phyloP scores from a whole-genome alignment of 306 rosid species.

The Quercus berberidifolia region DNA sequence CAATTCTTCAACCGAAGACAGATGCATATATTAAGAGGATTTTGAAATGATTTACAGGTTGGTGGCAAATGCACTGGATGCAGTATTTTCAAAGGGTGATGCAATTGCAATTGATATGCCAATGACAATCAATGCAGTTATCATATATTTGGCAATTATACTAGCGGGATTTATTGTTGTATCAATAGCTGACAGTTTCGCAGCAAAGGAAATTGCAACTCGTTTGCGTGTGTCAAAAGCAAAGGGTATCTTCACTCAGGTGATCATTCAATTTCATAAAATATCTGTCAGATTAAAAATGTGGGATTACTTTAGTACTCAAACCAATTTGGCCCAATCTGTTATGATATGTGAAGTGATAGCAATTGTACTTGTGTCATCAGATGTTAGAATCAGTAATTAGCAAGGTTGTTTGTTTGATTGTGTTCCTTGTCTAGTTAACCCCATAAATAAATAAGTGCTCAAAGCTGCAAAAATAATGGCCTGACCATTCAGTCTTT shows the following conservation, averaged over 20 bases:
- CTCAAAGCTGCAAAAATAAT: background rate
- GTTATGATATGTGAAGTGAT: background rate
- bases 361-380: background rate
- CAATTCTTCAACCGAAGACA: too few relatives aligned
- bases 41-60: conserved; percentile 43
- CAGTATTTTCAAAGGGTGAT: conserved; percentile 74
- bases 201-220: conserved; percentile 68
- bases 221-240: conserved; percentile 76
- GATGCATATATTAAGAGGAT: too few relatives aligned
- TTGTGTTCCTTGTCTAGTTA: background rate
- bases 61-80: conserved; percentile 68
- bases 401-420: background rate
- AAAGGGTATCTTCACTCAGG: conserved; percentile 85
- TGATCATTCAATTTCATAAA: conserved; percentile 20
- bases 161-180: conserved; percentile 81
- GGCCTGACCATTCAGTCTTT: background rate
- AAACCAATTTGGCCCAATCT: background rate
- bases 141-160: conserved; percentile 78
- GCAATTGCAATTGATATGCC: conserved; percentile 92
- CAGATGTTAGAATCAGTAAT: background rate
- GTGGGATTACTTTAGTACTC: background rate
- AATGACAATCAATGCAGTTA: conserved; percentile 78
- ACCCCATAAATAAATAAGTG: background rate
- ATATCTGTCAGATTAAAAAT: background rate
- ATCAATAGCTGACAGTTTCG: conserved; percentile 91